phyloP scores from a whole-genome alignment of 2,329 filamentous ascomycete genomes.

The Trichophyton mentagrophytes region DNA sequence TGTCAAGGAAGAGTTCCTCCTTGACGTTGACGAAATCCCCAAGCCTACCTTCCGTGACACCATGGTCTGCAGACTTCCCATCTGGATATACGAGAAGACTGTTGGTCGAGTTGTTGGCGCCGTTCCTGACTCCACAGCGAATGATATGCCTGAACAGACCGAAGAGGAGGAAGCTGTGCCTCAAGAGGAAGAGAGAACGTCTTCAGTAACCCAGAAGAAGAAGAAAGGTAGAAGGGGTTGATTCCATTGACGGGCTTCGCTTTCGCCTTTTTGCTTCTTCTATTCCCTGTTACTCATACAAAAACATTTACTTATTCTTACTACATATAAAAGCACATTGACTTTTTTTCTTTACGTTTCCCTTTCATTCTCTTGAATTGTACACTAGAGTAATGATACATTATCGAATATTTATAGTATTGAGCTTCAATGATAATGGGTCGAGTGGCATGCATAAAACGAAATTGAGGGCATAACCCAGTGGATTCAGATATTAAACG shows the following conservation, averaged over 20 bases:
- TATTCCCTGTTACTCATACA: not conserved
- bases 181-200: not conserved
- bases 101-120: conserved; percentile 21
- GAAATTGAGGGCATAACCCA: too few species aligned
- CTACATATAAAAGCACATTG: not conserved
- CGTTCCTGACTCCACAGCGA: conserved; percentile 8
- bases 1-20: conserved; percentile 64
- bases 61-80: conserved; percentile 63
- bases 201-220: not conserved
- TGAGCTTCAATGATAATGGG: too few species aligned
- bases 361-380: not conserved
- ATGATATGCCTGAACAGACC: conserved; percentile 15
- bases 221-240: not conserved
- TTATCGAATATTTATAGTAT: too few species aligned
- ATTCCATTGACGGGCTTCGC: not conserved
- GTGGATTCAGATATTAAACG: not conserved
- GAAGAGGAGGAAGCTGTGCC: conserved; percentile 10
- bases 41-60: conserved; percentile 70
- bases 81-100: conserved; percentile 52
- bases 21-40: conserved; percentile 77
- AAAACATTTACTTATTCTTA: not conserved
- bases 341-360: not conserved
- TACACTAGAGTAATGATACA: not conserved
- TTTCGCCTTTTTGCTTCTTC: not conserved
- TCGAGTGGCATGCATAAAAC: too few species aligned